Evolutionary conservation across 805 yeast species (phyloP).

Genomic region (Candida quercuum): DNA sequence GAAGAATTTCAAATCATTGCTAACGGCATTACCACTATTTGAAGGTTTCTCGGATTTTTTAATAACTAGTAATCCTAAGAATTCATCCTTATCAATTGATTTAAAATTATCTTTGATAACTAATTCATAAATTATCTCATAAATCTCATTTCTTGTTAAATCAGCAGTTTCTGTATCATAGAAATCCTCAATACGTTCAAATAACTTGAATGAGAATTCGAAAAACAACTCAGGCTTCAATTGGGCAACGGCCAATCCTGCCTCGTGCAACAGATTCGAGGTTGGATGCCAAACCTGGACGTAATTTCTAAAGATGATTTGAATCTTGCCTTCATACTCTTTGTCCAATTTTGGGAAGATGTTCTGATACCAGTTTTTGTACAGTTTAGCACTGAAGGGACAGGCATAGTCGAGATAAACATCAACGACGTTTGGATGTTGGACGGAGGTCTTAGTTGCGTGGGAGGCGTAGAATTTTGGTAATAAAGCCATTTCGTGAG

Average conservation of each 20-base stretch:
- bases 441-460: constrained; percentile 7
- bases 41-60: constrained; percentile 25
- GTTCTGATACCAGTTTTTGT: constrained; percentile 44
- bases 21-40: constrained; percentile 55
- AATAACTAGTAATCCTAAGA: constrained; percentile 26
- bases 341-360: constrained; percentile 48
- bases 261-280: constrained; percentile 64
- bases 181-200: constrained; percentile 47
- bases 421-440: constrained; percentile 41
- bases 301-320: constrained; percentile 62
- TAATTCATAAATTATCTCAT: constrained; percentile 45
- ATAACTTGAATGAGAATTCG: constrained; percentile 50
- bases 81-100: constrained; percentile 23
- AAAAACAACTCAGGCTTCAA: constrained; percentile 50
- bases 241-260: constrained; percentile 63
- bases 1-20: constrained; percentile 66
- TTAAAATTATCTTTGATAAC: constrained; percentile 38
- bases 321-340: constrained; percentile 44
- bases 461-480: constrained; percentile 24
- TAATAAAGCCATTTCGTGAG: constrained; percentile 23
- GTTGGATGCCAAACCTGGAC: constrained; percentile 92
- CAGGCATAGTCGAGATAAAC: constrained; percentile 74
- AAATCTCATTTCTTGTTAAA: constrained; percentile 50
- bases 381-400: constrained; percentile 65
- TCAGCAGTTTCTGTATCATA: constrained; percentile 58